phyloP scores from a whole-genome alignment of 345 rosid species.

The Xanthoceras sorbifolium region DNA sequence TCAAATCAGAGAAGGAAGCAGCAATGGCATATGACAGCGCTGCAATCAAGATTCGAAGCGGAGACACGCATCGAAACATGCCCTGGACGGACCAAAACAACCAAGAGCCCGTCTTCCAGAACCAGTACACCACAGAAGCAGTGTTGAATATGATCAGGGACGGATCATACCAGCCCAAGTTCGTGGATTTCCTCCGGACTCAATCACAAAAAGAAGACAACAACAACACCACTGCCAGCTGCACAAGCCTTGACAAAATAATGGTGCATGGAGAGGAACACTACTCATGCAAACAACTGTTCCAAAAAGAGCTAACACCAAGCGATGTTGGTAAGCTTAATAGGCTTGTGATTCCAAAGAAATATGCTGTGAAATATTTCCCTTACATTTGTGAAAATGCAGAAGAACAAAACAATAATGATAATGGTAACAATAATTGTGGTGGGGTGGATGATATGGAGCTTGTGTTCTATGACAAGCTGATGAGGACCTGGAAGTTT shows the following conservation, averaged over 20 bases:
- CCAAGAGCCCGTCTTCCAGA: constrained; percentile 56
- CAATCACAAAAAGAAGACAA: constrained; percentile 23
- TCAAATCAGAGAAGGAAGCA: constrained; percentile 57
- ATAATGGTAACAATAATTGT: background rate
- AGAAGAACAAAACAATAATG: constrained; percentile 16
- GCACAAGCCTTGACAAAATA: constrained; percentile 12
- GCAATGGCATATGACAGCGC: constrained; percentile 73
- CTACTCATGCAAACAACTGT: constrained; percentile 43
- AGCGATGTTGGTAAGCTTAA: constrained; percentile 92
- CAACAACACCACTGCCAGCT: background rate
- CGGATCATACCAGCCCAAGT: constrained; percentile 60
- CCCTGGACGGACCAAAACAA: constrained; percentile 48
- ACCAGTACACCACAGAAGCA: constrained; percentile 30
- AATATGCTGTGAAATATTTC: constrained; percentile 56
- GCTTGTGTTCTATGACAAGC: constrained; percentile 48
- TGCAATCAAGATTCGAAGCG: constrained; percentile 46
- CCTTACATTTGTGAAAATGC: constrained; percentile 35
- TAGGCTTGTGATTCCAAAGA: constrained; percentile 84
- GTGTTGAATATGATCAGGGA: constrained; percentile 69
- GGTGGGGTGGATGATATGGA: constrained; percentile 29
- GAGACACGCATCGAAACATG: constrained; percentile 58
- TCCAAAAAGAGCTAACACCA: constrained; percentile 75
- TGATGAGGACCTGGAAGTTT: constrained; percentile 47
- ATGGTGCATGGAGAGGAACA: constrained; percentile 23
- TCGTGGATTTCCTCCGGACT: constrained; percentile 37